Conservation (phyloP, 495 filamentous ascomycete genomes). For the Tetracladium marchalianum region DNA sequence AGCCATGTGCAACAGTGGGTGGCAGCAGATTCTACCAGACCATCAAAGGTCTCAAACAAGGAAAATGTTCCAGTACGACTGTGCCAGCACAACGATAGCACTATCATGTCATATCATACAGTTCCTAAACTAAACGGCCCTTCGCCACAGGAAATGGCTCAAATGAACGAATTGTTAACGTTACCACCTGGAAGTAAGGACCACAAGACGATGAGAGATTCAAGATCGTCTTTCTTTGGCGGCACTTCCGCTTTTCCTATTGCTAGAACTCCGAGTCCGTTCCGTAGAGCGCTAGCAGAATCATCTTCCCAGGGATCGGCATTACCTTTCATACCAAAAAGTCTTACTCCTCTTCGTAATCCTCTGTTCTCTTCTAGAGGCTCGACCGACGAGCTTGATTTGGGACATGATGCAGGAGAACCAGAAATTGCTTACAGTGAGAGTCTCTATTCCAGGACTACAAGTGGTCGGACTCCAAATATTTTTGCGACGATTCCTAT, state of each 20-base stretch:
- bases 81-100: neutral
- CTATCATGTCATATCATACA: slow-evolving; percentile 13
- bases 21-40: slow-evolving; percentile 7
- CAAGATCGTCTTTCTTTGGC: slow-evolving; percentile 19
- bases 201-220: slow-evolving; percentile 20
- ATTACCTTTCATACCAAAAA: slow-evolving; percentile 2
- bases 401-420: slow-evolving; percentile 4
- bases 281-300: slow-evolving; percentile 37
- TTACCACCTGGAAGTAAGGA: neutral
- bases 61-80: no score
- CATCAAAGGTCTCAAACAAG: no score
- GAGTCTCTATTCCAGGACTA: slow-evolving; percentile 48
- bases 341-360: slow-evolving; percentile 25
- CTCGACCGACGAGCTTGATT: neutral
- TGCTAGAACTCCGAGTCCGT: slow-evolving; percentile 41
- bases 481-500: slow-evolving; percentile 4
- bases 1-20: slow-evolving; percentile 16
- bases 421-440: slow-evolving; percentile 23
- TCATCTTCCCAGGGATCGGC: neutral
- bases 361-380: neutral
- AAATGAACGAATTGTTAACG: slow-evolving; percentile 12
- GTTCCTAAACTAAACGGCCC: slow-evolving; percentile 10
- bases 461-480: slow-evolving; percentile 32
- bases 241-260: slow-evolving; percentile 3
- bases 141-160: slow-evolving; percentile 21